These are phyloP conservation scores for Rhododendron kiyosumense DNA, from an alignment of 148 eudicot genomes.

Conservation along the genomic window DNA sequence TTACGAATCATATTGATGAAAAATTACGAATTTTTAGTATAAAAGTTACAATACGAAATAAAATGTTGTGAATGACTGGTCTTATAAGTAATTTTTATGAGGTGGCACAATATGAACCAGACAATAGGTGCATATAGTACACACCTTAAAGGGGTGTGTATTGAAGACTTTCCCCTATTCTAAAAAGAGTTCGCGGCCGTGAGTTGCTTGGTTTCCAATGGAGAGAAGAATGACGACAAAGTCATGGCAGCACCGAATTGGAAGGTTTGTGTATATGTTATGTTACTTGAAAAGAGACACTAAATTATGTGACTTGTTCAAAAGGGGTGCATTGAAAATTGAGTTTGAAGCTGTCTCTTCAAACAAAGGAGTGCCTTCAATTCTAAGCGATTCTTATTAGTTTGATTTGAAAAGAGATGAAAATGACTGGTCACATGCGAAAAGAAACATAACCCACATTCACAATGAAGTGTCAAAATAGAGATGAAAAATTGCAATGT, in stretches of 20 bases:
- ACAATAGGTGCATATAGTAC: no score
- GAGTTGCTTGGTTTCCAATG: background rate
- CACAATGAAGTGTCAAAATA: no score
- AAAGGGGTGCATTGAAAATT: background rate
- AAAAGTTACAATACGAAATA: no score
- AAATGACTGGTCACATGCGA: background rate
- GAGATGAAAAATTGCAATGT: no score
- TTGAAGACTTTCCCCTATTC: no score
- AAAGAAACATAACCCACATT: background rate
- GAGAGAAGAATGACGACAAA: background rate
- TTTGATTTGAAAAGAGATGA: background rate
- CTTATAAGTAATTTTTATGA: no score
- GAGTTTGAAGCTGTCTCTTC: background rate
- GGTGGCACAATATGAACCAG: no score
- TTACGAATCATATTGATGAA: no score
- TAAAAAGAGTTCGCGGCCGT: background rate
- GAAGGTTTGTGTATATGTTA: background rate
- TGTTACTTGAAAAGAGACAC: background rate
- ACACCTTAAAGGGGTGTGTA: no score
- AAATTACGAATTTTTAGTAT: no score
- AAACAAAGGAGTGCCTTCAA: background rate
- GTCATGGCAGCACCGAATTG: background rate
- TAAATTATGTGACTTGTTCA: background rate
- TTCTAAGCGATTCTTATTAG: background rate
- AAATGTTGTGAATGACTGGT: no score